Base-by-base conservation (phyloP, 805 yeast genomes). In the Yueomyces sinensis region DNA sequence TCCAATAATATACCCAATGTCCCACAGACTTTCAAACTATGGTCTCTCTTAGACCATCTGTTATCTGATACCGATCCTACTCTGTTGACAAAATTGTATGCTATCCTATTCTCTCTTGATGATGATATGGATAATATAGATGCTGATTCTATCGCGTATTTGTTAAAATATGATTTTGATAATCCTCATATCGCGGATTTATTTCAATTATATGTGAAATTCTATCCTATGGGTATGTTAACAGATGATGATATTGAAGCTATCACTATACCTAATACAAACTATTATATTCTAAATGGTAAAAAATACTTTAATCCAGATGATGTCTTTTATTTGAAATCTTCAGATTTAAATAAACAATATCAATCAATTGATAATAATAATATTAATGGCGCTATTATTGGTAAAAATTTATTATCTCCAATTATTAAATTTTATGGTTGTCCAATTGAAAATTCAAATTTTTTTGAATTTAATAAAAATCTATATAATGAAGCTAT, bases 301-400 rank as follows among this genome's bases (percentile, higher is more conserved):
- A 38, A 43, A 32, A 39, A 32, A 14, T 78, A 76, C 47, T 76
- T 86, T 45, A 70, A 77, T 9, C 61, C 76, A 3, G 82, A 73
- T 36, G 94, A 80, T 37, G 68, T 84, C 1, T 91, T 72, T 53
- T 94, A 95, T 3, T 62, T 91, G 37, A 77, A 79, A 51, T 70
- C 83, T 0, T 61, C 62, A 18, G 58, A 60, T n/a, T 45, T 50
- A 5, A 35, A 41, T 17, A 37, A 34, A 9, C 59, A 53, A 34
- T 38, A 44, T 6, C 18, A 18, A 17, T 22, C 44, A 7, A 32
- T 42, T 2, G 54, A 50, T 31, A 38, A 39, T 4, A 68, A 70
- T 40, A 96, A 89, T 47, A 63, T 84, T 37, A 20, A 7, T 7
- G 24, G 11, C 11, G 24, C 24, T 20, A 59, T 79, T 0, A 63